phyloP scores from a whole-genome alignment of 2,329 filamentous ascomycete species.

The Cyphellophora europaea region DNA sequence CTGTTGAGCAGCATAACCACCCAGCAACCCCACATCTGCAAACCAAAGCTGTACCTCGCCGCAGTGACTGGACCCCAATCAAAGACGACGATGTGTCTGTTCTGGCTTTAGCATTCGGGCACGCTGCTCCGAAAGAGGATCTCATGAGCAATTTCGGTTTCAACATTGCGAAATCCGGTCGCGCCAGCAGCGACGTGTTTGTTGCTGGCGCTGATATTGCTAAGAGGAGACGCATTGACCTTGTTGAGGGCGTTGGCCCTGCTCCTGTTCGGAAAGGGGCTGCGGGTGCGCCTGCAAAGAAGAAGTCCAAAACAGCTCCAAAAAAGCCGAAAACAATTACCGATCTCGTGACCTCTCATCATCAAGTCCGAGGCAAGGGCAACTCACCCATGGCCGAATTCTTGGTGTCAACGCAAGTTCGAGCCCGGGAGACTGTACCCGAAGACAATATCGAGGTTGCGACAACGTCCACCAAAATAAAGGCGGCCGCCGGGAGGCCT shows the following conservation, averaged over 20 bases:
- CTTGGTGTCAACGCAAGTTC: too few relatives aligned
- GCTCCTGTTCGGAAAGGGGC: neutral
- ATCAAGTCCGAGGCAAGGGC: constrained; percentile 30
- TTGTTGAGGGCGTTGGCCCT: constrained; percentile 4
- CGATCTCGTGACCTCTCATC: constrained; percentile 64
- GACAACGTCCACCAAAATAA: too few relatives aligned
- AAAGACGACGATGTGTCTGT: neutral
- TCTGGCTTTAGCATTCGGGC: too few relatives aligned
- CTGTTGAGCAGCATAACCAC: too few relatives aligned
- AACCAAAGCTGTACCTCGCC: neutral
- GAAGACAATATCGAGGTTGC: constrained; percentile 25
- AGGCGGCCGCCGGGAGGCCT: too few relatives aligned
- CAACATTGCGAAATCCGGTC: neutral
- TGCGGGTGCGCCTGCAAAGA: constrained; percentile 1
- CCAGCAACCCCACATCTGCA: too few relatives aligned
- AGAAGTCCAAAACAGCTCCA: constrained; percentile 44
- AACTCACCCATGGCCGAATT: too few relatives aligned
- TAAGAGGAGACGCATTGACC: constrained; percentile 10
- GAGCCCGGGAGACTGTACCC: too few relatives aligned
- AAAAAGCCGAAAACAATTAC: constrained; percentile 73
- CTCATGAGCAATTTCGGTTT: constrained; percentile 1
- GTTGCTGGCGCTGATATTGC: neutral
- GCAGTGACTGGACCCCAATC: constrained; percentile 2
- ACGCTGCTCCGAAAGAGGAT: neutral
- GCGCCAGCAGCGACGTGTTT: neutral